Percentiles rank a stretch among this genome's conserved stretches.
phyloP scores from a whole-genome alignment of 2,329 filamentous ascomycete species.

The Xylariaceae sp. region DNA sequence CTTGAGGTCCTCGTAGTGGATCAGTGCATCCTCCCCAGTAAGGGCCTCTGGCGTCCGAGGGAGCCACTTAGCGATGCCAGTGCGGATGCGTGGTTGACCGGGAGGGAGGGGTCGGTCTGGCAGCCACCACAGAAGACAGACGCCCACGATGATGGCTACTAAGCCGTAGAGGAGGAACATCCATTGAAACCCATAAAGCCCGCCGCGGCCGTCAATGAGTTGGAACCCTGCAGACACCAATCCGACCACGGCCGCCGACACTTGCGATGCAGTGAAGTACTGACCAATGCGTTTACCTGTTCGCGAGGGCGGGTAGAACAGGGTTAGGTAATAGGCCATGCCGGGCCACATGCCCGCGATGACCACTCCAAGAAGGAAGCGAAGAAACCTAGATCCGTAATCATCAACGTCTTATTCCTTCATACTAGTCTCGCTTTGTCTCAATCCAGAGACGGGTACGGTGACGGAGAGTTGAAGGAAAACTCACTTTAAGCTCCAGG shows the following conservation, averaged over 20 bases:
- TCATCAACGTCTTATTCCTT: slow-evolving; percentile 21
- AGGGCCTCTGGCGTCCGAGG: slow-evolving; percentile 75
- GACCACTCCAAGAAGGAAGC: slow-evolving; percentile 83
- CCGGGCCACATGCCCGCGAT: slow-evolving; percentile 96
- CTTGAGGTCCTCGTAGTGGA: slow-evolving; percentile 84
- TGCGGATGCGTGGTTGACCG: slow-evolving; percentile 62
- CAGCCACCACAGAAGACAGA: slow-evolving; percentile 85
- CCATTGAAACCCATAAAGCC: slow-evolving; percentile 84
- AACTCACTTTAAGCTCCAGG: slow-evolving; percentile 81
- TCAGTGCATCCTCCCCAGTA: slow-evolving; percentile 74
- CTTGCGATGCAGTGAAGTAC: slow-evolving; percentile 88
- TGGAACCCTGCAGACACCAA: slow-evolving; percentile 92
- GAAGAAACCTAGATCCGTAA: slow-evolving; percentile 63
- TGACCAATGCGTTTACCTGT: slow-evolving; percentile 88
- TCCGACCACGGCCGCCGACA: slow-evolving; percentile 88
- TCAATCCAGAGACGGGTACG: neutral
- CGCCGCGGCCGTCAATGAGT: slow-evolving; percentile 80
- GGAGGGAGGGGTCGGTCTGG: slow-evolving; percentile 82
- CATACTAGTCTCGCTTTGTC: neutral
- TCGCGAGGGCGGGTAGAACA: slow-evolving; percentile 88
- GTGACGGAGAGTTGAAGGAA: neutral
- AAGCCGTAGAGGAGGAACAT: slow-evolving; percentile 92
- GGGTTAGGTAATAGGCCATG: slow-evolving; percentile 90
- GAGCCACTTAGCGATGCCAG: slow-evolving; percentile 67
- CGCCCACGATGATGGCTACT: slow-evolving; percentile 73